Evolutionary conservation across 495 filamentous ascomycete genomes (phyloP), one percentile per base, ranked within the genome.

Genomic region (Tetracladium setigerum): DNA sequence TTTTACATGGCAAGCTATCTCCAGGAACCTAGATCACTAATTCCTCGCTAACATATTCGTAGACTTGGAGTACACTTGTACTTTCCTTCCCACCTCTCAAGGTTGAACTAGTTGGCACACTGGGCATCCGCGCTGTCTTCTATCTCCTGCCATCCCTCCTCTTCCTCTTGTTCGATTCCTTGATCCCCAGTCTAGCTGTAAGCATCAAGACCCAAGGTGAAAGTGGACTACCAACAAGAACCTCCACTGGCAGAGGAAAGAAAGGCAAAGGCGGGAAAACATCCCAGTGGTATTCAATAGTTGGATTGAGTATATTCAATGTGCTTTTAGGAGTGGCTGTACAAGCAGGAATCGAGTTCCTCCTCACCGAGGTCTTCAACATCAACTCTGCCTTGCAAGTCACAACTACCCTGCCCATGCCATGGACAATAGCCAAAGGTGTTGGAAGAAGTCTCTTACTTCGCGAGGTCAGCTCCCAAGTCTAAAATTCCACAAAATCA

Each of bases 61-160:
- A 47, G 45, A 91, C 86, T 61, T 95, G 90, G 90, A 78, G 79
- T 7, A 91, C 87, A 0, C 74, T 96, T 9, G 77, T 92, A 2
- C 67, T 89, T 14, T 84, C 83, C 30, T 84, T 94, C 53, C 66
- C 81, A 0, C 82, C 86, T 0, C 68, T 92, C 30, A 78, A 79
- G 46, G 78, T 96, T 49, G 88, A 95, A 62, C 53, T 95, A 2
- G 61, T 84, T 27, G 85, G 80, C 30, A 84, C 81, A 1, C 54
- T 84, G 8, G 73, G 73, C 4, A 66, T 85, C 27, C 85, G 88
- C n/a, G 33, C 83, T 2, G 46, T 86, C 24, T 86, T 87, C 59
- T 95, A 78, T 66, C 67, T 87, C 1, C 31, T 86, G 0, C 90
- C 90, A 0, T 87, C 89, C 0, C 55, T 84, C 10, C 41, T 84